Conservation (phyloP, 768 basidiomycete species). For the Trametes cingulata region DNA sequence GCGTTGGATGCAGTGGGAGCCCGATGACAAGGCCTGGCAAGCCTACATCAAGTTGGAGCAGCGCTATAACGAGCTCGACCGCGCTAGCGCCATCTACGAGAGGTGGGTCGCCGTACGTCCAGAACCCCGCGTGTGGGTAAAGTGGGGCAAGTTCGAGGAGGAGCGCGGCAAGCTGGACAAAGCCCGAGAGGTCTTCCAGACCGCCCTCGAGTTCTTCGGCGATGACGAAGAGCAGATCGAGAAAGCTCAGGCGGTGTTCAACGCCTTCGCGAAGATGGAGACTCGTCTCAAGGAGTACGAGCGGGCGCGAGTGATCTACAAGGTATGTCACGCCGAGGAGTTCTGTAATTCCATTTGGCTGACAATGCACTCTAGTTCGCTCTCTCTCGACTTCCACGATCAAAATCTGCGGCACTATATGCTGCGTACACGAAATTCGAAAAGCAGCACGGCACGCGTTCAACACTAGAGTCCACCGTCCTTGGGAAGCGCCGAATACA, state of each 20-base stretch:
- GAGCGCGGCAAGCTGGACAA: conserved; percentile 63
- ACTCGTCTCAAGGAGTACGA: conserved; percentile 95
- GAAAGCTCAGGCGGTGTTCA: conserved; percentile 89
- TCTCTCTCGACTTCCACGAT: conserved; percentile 86
- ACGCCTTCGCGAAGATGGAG: conserved; percentile 96
- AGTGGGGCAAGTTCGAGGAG: conserved; percentile 67
- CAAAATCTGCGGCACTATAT: conserved; percentile 87
- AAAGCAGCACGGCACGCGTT: conserved; percentile 92
- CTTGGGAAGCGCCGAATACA: conserved; percentile 97
- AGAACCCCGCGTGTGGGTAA: conserved; percentile 64
- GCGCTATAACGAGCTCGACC: conserved; percentile 87
- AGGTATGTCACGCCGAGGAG: conserved; percentile 50
- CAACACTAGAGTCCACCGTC: conserved; percentile 89
- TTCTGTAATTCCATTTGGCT: background rate
- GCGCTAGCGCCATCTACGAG: conserved; percentile 92
- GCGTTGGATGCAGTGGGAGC: conserved; percentile 99
- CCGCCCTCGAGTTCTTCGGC: conserved; percentile 63
- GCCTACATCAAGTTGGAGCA: conserved; percentile 99
- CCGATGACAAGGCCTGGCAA: conserved; percentile 99
- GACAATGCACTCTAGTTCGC: conserved; percentile 66
- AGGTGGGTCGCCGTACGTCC: conserved; percentile 80
- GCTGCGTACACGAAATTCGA: conserved; percentile 96
- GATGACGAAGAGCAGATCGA: conserved; percentile 66
- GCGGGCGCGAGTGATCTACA: conserved; percentile 95
- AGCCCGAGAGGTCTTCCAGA: conserved; percentile 66